Conservation (phyloP, 2,329 filamentous ascomycete genomes). For the Colletotrichum sp. region DNA sequence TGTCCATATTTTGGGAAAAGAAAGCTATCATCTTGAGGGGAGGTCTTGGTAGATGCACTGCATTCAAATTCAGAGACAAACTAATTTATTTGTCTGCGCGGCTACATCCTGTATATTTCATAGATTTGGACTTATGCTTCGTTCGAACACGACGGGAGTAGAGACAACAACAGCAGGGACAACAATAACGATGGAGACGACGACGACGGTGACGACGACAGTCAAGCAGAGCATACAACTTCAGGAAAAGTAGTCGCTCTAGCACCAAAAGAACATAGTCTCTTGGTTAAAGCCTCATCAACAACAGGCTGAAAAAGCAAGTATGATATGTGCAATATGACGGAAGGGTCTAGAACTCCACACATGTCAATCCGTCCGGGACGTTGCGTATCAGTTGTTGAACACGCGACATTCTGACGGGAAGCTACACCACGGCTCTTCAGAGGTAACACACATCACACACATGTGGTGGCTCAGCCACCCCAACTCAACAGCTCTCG, state of each 20-base stretch:
- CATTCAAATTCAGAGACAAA: not conserved
- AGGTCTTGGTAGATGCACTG: not conserved
- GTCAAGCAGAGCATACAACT: not conserved
- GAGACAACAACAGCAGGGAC: not conserved
- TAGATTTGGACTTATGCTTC: not conserved
- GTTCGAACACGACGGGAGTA: not conserved
- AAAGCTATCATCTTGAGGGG: not conserved
- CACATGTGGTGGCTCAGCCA: not conserved
- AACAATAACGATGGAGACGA: not conserved
- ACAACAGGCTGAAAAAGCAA: not conserved
- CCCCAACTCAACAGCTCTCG: not conserved
- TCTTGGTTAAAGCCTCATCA: not conserved
- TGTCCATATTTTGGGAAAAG: not conserved
- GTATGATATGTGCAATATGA: not conserved
- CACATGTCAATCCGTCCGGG: not conserved
- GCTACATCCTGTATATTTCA: not conserved
- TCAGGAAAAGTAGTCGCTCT: not conserved
- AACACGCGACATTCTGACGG: not conserved
- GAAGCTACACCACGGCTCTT: not conserved
- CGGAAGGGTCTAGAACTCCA: not conserved
- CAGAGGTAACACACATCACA: not conserved
- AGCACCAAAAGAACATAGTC: not conserved
- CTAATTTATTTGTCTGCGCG: not conserved
- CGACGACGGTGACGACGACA: not conserved
- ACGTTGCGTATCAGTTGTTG: not conserved